Conservation (phyloP, 768 basidiomycete genomes). For the Pulveroboletus sp. region DNA sequence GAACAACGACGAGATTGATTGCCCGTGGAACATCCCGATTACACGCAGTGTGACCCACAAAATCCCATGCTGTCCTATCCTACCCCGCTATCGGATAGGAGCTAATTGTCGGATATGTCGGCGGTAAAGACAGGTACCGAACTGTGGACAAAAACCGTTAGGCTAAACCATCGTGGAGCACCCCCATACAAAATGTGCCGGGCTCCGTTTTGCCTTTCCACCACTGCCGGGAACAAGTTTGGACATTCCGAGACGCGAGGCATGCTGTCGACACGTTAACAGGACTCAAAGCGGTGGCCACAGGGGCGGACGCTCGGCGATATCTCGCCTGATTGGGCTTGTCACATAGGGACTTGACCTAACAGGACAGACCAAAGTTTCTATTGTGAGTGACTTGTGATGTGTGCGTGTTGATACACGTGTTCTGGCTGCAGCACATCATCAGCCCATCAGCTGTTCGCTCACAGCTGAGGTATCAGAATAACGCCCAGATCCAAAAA, state of each 20-base stretch:
- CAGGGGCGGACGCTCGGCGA: conserved; percentile 18
- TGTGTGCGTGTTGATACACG: conserved; percentile 24
- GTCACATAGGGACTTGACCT: conserved; percentile 15
- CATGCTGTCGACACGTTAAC: conserved; percentile 18
- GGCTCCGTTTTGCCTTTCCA: conserved; percentile 3
- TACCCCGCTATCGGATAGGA: conserved; percentile 18
- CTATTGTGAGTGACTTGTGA: conserved; percentile 7
- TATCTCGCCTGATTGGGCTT: conserved; percentile 13
- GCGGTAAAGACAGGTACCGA: conserved; percentile 22
- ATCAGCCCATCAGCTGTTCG: conserved; percentile 10
- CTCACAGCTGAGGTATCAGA: conserved; percentile 15
- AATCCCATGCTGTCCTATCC: conserved; percentile 2
- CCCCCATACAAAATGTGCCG: conserved; percentile 2
- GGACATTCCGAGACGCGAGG: conserved; percentile 19
- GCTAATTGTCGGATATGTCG: conserved; percentile 14
- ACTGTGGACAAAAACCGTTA: conserved; percentile 14
- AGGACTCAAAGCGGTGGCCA: conserved; percentile 10
- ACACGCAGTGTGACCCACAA: conserved; percentile 16
- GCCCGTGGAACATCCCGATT: conserved; percentile 13
- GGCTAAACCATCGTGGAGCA: conserved; percentile 16
- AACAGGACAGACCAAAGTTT: conserved; percentile 6
- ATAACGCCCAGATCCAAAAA: conserved; percentile 19
- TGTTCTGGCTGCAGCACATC: conserved; percentile 13
- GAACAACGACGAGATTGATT: conserved; percentile 19
- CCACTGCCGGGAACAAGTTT: conserved; percentile 6